Conservation (phyloP, 2,329 filamentous ascomycete species). For the Ascochyta pisi region DNA sequence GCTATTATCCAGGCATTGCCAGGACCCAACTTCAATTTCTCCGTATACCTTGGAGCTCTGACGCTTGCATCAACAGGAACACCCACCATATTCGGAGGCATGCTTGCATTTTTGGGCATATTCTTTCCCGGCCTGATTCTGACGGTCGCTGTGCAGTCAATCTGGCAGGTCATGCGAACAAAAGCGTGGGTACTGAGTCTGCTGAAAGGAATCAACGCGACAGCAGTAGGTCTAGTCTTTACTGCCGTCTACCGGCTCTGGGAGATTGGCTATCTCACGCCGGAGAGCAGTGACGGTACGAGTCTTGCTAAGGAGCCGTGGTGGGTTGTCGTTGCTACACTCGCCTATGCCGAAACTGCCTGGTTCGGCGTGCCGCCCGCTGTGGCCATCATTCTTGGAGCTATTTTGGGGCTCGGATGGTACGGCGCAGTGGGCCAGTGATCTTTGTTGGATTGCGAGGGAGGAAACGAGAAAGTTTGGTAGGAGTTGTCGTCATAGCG, state of each 20-base stretch:
- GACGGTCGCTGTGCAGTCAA: conserved; percentile 45
- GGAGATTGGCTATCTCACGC: conserved; percentile 53
- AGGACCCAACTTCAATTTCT: conserved; percentile 66
- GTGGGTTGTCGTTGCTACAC: conserved; percentile 55
- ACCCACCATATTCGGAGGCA: conserved; percentile 43
- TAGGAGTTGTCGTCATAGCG: background rate
- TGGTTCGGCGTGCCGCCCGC: conserved; percentile 52
- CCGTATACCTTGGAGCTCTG: conserved; percentile 52
- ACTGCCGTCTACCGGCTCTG: conserved; percentile 55
- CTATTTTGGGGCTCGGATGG: conserved; percentile 49
- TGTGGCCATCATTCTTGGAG: conserved; percentile 50
- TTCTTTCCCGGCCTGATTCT: conserved; percentile 51
- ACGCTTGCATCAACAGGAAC: conserved; percentile 37
- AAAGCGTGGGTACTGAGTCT: conserved; percentile 44
- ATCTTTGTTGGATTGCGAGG: background rate
- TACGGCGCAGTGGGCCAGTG: conserved; percentile 46
- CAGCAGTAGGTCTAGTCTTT: conserved; percentile 53
- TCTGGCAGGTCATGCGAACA: conserved; percentile 50
- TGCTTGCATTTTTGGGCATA: conserved; percentile 51
- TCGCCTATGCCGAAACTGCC: conserved; percentile 50
- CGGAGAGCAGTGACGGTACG: conserved; percentile 43
- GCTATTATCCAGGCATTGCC: conserved; percentile 76
- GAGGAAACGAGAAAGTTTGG: background rate
- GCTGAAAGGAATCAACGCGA: conserved; percentile 52
- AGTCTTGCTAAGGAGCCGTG: conserved; percentile 51